phyloP scores from a whole-genome alignment of 495 filamentous ascomycete genomes.

The Oleoguttula mirabilis region DNA sequence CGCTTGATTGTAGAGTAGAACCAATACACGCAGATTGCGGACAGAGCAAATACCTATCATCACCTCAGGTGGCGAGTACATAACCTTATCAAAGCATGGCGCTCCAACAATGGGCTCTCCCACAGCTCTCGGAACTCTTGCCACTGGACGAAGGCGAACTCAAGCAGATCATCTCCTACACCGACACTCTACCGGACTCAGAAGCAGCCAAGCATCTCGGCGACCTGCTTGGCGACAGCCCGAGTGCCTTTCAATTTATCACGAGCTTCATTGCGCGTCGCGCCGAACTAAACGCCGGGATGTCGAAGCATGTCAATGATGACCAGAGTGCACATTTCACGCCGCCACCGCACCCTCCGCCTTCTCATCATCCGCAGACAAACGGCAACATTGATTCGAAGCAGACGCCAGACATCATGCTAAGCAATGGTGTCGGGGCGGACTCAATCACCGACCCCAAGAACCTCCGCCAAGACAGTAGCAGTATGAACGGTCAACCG shows the following conservation, averaged over 20 bases:
- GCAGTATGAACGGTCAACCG: not conserved
- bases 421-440: too few species aligned
- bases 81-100: too few species aligned
- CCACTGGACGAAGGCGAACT: constrained; percentile 13
- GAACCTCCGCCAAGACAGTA: too few species aligned
- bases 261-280: constrained; percentile 1
- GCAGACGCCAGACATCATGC: too few species aligned
- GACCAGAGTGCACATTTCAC: not conserved
- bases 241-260: constrained; percentile 5
- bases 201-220: constrained; percentile 11
- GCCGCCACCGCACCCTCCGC: not conserved
- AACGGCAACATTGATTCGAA: too few species aligned
- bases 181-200: constrained; percentile 1
- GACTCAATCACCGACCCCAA: too few species aligned
- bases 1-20: too few species aligned
- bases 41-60: too few species aligned
- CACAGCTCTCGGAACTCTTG: constrained; percentile 8
- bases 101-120: not conserved
- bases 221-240: constrained; percentile 10
- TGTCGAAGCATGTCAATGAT: constrained; percentile 1
- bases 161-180: constrained; percentile 10
- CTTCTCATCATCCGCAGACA: too few species aligned
- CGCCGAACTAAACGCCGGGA: not conserved
- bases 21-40: too few species aligned
- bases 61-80: too few species aligned